Evolutionary conservation across 306 rosid species (phyloP), one percentile per base, ranked within the genome.

Genomic region (Rosa chinensis): DNA sequence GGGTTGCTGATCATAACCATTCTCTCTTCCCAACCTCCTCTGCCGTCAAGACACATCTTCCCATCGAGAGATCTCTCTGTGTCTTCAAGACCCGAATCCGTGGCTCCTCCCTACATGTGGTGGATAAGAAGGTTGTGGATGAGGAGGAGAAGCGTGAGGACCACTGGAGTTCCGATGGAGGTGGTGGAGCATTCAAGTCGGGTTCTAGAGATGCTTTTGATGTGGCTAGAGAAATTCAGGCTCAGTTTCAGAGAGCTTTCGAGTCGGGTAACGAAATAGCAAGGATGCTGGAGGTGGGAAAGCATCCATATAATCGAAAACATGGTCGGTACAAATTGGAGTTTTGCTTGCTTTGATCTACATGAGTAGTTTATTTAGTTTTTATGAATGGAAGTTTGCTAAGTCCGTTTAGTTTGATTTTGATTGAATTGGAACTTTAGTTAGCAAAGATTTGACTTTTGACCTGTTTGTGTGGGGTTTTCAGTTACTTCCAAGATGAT

Each of bases 401-500:
- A 32, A 32, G 35, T 32, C 35, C 35, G 3, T 32, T 32, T 32
- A 32, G 35, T 77, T 52, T 35, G 21, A 25, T 76, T 72, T 32
- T 43, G 25, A 40, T 63, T 75, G 79, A 70, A 37, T 70, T 79
- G 48, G 45, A 37, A 72, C 61, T 80, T 71, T 58, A 32, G 73
- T 66, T 43, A 67, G 68, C 56, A 32, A 78, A 52, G 47, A 63
- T 59, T 75, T 70, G 71, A 75, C 73, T 66, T 72, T 20, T 74
- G 68, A 50, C 67, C 55, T 40, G 32, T 42, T 67, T 84, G 61
- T 40, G 70, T 78, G 77, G 66, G 78, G 35, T 32, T 32, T 0
- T 64, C 94, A 93, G 97, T 88, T 84, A 76, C 96, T 82, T 90
- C 96, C 71, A 93, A 87, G 90, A 91, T 87, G 92, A 80, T 90